Evolutionary conservation across 106 monocot genomes (phyloP).

Genomic region (Triglochin maritima): DNA sequence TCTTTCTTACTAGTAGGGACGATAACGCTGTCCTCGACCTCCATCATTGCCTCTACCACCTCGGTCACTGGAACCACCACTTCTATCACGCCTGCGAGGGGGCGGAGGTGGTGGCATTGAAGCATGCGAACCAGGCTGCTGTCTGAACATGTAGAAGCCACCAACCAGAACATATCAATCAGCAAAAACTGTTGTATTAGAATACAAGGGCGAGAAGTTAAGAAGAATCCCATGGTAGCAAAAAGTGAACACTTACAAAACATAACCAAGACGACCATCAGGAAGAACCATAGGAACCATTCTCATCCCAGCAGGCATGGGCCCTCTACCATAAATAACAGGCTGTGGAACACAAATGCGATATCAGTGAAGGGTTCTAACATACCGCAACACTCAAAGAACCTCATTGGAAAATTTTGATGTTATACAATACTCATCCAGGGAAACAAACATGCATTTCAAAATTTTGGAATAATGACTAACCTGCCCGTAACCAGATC

Average conservation of each 20-base stretch:
- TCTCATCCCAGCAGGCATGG: slow-evolving; percentile 88
- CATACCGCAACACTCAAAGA: neutral
- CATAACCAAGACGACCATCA: slow-evolving; percentile 93
- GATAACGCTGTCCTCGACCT: slow-evolving; percentile 48
- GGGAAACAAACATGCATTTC: neutral
- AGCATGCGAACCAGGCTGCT: slow-evolving; percentile 62
- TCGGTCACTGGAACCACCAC: slow-evolving; percentile 38
- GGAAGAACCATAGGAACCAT: slow-evolving; percentile 99
- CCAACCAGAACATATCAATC: neutral
- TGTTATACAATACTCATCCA: neutral
- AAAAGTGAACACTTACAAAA: slow-evolving; percentile 48
- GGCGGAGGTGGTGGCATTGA: slow-evolving; percentile 27
- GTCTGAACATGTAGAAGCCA: slow-evolving; percentile 29
- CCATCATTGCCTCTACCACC: slow-evolving; percentile 38
- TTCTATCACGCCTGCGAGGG: slow-evolving; percentile 33
- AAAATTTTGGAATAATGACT: neutral
- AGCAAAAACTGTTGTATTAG: neutral
- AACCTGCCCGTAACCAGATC: slow-evolving; percentile 66
- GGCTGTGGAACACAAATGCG: slow-evolving; percentile 40
- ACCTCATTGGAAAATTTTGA: no score
- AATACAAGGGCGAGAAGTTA: neutral
- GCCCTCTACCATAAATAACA: slow-evolving; percentile 93
- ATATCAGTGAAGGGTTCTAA: neutral
- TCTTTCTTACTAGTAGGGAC: slow-evolving; percentile 45
- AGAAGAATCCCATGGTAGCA: neutral